Conservation (phyloP, 2,329 filamentous ascomycete genomes). For the Grosmannia penicillata region DNA sequence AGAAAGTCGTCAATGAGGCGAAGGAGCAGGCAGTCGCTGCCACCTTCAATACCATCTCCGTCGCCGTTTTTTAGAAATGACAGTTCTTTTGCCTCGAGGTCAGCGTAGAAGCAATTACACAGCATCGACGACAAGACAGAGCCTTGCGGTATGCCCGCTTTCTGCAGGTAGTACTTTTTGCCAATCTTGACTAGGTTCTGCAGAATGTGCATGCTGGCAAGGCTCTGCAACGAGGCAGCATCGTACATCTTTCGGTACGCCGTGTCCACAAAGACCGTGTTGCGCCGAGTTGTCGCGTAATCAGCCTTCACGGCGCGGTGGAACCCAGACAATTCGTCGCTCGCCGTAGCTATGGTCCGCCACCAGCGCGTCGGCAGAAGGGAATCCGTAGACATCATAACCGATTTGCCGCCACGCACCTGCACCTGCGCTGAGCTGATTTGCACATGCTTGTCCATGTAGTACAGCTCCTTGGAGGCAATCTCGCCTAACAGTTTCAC, state of each 20-base stretch:
- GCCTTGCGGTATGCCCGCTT: constrained; percentile 80
- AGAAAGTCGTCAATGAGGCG: constrained; percentile 88
- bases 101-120: constrained; percentile 92
- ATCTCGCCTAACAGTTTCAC: constrained; percentile 49
- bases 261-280: constrained; percentile 67
- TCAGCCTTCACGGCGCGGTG: constrained; percentile 26
- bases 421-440: constrained; percentile 23
- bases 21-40: constrained; percentile 48
- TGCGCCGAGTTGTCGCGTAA: constrained; percentile 31
- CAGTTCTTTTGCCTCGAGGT: constrained; percentile 59
- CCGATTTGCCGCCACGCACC: constrained; percentile 15
- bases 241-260: constrained; percentile 42
- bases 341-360: constrained; percentile 33
- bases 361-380: constrained; percentile 28
- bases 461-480: constrained; percentile 46
- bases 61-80: constrained; percentile 39
- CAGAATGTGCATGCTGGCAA: constrained; percentile 67
- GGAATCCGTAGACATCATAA: background rate
- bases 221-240: constrained; percentile 45
- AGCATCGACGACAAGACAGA: constrained; percentile 75
- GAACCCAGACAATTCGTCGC: constrained; percentile 27
- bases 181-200: constrained; percentile 79
- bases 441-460: constrained; percentile 60
- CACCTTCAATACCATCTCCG: background rate
- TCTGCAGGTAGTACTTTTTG: constrained; percentile 79